A percentile compares a stretch with the other conserved stretches of the same genome.
Evolutionary conservation across 2,329 filamentous ascomycete species (phyloP).

Genomic region (Pseudogymnoascus sp.): DNA sequence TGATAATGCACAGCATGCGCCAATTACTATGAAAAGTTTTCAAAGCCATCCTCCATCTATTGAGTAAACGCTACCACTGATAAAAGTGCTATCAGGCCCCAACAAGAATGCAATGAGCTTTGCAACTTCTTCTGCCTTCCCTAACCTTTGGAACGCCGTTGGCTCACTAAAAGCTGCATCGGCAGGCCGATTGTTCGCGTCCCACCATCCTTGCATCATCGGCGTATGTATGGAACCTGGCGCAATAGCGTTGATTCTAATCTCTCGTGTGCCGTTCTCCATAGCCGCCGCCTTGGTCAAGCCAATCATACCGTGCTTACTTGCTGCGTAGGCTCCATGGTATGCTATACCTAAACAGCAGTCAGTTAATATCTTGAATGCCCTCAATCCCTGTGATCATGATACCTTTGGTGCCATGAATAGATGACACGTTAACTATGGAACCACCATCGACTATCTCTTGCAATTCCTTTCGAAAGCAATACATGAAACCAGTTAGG

Average conservation of each 20-base stretch:
- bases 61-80: constrained; percentile 24
- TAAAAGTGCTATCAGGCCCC: constrained; percentile 22
- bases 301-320: constrained; percentile 30
- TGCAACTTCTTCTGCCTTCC: constrained; percentile 29
- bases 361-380: too few relatives aligned
- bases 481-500: constrained; percentile 42
- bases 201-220: too few relatives aligned
- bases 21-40: too few relatives aligned
- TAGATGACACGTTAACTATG: constrained; percentile 47
- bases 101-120: constrained; percentile 17
- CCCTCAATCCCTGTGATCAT: too few relatives aligned
- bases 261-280: constrained; percentile 21
- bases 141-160: constrained; percentile 26
- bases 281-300: constrained; percentile 27
- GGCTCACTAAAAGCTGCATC: too few relatives aligned
- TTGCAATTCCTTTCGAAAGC: constrained; percentile 41
- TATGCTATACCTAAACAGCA: too few relatives aligned
- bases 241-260: constrained; percentile 17
- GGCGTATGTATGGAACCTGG: constrained; percentile 3
- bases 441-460: constrained; percentile 42
- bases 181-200: too few relatives aligned
- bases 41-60: constrained; percentile 26
- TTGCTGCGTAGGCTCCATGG: constrained; percentile 25
- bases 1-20: too few relatives aligned
- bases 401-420: too few relatives aligned